Evolutionary conservation across 768 basidiomycete genomes (phyloP).

Genomic region (Leccinum longicurvipes): DNA sequence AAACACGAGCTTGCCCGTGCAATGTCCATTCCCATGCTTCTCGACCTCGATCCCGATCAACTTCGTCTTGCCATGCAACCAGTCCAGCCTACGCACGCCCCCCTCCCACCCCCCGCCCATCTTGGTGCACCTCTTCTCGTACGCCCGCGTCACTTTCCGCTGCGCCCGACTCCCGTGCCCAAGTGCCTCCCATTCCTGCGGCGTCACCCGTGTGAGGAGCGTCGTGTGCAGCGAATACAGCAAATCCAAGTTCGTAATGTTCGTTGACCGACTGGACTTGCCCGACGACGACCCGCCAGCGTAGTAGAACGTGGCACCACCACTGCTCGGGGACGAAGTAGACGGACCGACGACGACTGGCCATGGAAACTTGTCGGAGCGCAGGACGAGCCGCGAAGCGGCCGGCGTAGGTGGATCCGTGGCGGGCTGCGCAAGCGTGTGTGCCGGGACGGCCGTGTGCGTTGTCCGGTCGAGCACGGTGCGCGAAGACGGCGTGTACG

Average conservation of each 20-base stretch:
- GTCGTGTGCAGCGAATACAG: slow-evolving; percentile 57
- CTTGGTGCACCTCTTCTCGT: slow-evolving; percentile 57
- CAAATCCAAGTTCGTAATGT: slow-evolving; percentile 62
- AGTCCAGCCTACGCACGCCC: slow-evolving; percentile 67
- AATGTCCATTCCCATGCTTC: slow-evolving; percentile 37
- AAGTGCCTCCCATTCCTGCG: slow-evolving; percentile 61
- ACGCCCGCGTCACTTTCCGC: slow-evolving; percentile 56
- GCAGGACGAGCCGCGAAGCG: slow-evolving; percentile 48
- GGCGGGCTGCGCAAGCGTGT: slow-evolving; percentile 58
- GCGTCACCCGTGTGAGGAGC: slow-evolving; percentile 53
- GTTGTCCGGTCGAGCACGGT: slow-evolving; percentile 56
- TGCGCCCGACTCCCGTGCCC: slow-evolving; percentile 55
- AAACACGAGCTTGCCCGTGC: slow-evolving; percentile 50
- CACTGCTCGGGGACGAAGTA: slow-evolving; percentile 21
- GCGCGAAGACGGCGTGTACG: slow-evolving; percentile 52
- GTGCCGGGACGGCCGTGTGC: slow-evolving; percentile 49
- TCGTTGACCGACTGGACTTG: slow-evolving; percentile 22
- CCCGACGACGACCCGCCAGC: slow-evolving; percentile 13
- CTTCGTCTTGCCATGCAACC: slow-evolving; percentile 57
- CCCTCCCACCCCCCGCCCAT: slow-evolving; percentile 68
- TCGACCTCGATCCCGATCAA: slow-evolving; percentile 61
- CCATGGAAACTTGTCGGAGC: slow-evolving; percentile 61
- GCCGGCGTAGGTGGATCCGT: slow-evolving; percentile 55
- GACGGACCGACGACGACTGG: slow-evolving; percentile 46
- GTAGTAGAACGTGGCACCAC: slow-evolving; percentile 24